Conservation (phyloP, 139 green algal genomes). For the Limnomonas spitsbergensis region DNA sequence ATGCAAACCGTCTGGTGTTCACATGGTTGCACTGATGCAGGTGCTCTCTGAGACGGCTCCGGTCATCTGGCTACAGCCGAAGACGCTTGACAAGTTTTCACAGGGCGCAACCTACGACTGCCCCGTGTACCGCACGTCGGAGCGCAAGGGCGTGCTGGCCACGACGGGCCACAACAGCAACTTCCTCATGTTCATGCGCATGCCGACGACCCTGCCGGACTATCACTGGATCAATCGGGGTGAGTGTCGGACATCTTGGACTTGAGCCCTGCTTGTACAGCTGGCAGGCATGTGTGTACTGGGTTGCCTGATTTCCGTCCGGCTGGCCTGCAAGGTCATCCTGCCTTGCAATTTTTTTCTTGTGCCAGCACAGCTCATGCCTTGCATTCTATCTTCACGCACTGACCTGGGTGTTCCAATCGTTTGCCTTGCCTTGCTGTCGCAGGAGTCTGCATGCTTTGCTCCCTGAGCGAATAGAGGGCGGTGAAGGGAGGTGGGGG, state of each 20-base stretch:
- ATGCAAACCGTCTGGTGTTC: no score
- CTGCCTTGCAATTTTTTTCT: no score
- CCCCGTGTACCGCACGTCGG: constrained; percentile 75
- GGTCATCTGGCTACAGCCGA: constrained; percentile 70
- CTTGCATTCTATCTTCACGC: background rate
- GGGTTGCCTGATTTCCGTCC: no score
- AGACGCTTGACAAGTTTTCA: constrained; percentile 39
- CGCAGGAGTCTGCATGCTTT: constrained; percentile 17
- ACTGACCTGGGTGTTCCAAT: background rate
- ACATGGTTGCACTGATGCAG: no score
- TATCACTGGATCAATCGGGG: constrained; percentile 70
- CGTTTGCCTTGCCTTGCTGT: background rate
- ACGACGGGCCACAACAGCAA: constrained; percentile 85
- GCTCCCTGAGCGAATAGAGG: constrained; percentile 10
- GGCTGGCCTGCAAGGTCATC: no score
- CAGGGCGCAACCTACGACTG: constrained; percentile 66
- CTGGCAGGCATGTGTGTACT: background rate
- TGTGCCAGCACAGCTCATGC: background rate
- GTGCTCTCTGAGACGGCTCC: constrained; percentile 64
- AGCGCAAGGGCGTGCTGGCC: constrained; percentile 64
- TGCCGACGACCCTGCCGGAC: constrained; percentile 54
- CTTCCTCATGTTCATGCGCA: constrained; percentile 73
- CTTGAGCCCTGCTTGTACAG: background rate
- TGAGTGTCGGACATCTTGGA: background rate
- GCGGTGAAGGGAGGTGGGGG: no score